Conservation (phyloP, 2,329 filamentous ascomycete species). For the Diaporthe batatas region DNA sequence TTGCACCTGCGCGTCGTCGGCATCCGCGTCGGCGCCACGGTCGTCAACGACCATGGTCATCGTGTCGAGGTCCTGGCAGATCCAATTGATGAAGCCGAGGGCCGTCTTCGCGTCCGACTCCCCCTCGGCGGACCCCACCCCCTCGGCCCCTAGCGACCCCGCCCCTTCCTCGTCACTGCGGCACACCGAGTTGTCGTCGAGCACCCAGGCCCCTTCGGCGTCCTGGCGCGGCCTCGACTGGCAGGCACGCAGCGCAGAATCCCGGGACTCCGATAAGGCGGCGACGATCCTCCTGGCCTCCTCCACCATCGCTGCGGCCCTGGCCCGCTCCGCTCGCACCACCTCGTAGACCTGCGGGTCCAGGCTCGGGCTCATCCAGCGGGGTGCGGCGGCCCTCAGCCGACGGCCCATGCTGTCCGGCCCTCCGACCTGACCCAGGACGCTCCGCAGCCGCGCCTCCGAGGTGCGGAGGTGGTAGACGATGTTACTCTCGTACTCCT, state of each 20-base stretch:
- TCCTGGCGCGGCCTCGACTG: not conserved
- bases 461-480: not conserved
- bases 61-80: not conserved
- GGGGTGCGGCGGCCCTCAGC: not conserved
- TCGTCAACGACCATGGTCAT: not conserved
- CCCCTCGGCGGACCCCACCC: not conserved
- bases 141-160: no score
- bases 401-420: not conserved
- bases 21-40: no score
- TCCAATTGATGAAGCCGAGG: not conserved
- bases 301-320: not conserved
- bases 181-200: not conserved
- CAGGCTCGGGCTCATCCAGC: no score
- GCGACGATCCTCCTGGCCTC: not conserved
- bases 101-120: not conserved
- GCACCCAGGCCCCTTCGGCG: not conserved
- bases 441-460: not conserved
- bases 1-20: not conserved
- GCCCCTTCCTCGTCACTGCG: not conserved
- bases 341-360: not conserved
- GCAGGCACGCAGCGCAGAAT: not conserved
- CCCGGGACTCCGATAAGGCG: not conserved
- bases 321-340: not conserved
- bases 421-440: rapidly evolving
- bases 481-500: not conserved